Evolutionary conservation across 768 basidiomycete genomes (phyloP).

Genomic region (Mycena rosella): DNA sequence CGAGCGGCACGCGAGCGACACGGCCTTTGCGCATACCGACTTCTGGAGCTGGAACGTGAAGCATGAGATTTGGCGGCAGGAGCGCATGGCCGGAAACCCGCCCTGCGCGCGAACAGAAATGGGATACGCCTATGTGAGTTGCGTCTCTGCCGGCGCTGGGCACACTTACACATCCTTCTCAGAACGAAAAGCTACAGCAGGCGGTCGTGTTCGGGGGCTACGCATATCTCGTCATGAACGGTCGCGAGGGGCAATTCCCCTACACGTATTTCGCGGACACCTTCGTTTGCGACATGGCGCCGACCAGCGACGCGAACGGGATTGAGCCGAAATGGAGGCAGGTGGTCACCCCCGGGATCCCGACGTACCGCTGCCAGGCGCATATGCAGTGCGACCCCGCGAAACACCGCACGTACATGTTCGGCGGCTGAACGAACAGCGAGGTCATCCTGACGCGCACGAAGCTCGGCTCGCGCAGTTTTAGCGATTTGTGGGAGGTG

Average conservation of each 20-base stretch:
- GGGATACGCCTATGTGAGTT: conserved; percentile 44
- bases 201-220: not conserved
- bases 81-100: conserved; percentile 47
- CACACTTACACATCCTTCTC: not conserved
- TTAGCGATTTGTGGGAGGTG: not conserved
- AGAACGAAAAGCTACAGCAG: conserved; percentile 2
- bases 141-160: not conserved
- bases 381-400: not conserved
- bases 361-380: not conserved
- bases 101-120: conserved; percentile 49
- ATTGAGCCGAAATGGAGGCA: not conserved
- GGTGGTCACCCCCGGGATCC: not conserved
- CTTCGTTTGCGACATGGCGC: not conserved
- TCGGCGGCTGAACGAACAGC: not conserved
- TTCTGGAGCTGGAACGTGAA: conserved; percentile 50
- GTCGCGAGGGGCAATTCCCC: not conserved
- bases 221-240: not conserved
- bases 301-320: not conserved
- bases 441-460: not conserved
- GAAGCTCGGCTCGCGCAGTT: not conserved
- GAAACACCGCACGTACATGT: not conserved
- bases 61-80: conserved; percentile 44
- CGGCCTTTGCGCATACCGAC: conserved; percentile 41
- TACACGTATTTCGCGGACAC: conserved; percentile 5
- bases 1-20: conserved; percentile 40